These are phyloP conservation scores for Pseudogymnoascus sp. DNA, from an alignment of 2,329 filamentous ascomycete species.

Conservation along the genomic window DNA sequence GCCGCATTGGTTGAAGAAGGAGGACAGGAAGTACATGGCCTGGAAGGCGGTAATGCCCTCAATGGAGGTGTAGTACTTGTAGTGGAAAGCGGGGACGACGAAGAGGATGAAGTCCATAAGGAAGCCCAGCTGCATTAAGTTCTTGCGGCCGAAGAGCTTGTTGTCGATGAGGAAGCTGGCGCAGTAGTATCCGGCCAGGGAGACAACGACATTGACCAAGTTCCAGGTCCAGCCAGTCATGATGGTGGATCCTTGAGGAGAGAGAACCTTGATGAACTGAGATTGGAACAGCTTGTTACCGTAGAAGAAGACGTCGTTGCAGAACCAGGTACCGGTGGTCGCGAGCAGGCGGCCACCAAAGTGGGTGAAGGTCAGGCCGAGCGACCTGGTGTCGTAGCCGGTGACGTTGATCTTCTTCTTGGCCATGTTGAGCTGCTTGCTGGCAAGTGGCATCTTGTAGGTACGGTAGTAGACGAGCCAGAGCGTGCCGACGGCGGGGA, in stretches of 20 bases:
- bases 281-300: constrained; percentile 96
- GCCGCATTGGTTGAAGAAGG: constrained; percentile 98
- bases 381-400: constrained; percentile 82
- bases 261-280: constrained; percentile 80
- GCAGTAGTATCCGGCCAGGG: constrained; percentile 79
- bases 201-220: constrained; percentile 81
- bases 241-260: constrained; percentile 54
- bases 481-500: constrained; percentile 81
- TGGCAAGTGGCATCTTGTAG: constrained; percentile 87
- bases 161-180: constrained; percentile 87
- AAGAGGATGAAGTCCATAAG: constrained; percentile 90
- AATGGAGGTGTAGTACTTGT: constrained; percentile 68
- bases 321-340: constrained; percentile 85
- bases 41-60: constrained; percentile 81
- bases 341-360: constrained; percentile 83
- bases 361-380: constrained; percentile 69
- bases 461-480: constrained; percentile 95
- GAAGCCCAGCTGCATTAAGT: constrained; percentile 94
- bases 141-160: constrained; percentile 92
- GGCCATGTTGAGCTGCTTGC: constrained; percentile 71
- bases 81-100: constrained; percentile 82
- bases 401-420: constrained; percentile 86
- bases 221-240: constrained; percentile 91
- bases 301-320: constrained; percentile 98
- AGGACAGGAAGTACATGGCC: constrained; percentile 95